These are phyloP conservation scores for Metschnikowia chrysomelidarum DNA, from an alignment of 805 yeast species.

Conservation along the genomic window DNA sequence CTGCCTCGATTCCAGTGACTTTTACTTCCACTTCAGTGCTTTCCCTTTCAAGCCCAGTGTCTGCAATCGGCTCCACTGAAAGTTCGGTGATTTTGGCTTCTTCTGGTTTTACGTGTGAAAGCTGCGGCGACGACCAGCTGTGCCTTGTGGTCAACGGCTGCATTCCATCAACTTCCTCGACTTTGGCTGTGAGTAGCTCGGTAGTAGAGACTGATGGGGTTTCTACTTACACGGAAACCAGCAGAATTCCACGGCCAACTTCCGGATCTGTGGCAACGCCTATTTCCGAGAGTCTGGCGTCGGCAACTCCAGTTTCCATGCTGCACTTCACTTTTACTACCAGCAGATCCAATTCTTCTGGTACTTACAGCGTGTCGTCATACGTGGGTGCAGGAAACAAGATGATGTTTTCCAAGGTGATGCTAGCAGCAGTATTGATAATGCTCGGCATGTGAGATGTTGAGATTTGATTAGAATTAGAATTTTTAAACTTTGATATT, in stretches of 20 bases:
- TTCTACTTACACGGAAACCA: neutral
- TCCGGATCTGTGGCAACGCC: neutral
- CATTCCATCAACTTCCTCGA: neutral
- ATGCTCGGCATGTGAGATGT: no score
- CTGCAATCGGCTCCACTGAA: no score
- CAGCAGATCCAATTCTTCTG: constrained; percentile 1
- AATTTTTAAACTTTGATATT: constrained; percentile 1
- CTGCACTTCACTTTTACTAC: constrained; percentile 3
- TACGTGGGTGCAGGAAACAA: constrained; percentile 6
- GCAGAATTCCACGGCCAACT: no score
- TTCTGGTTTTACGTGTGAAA: neutral
- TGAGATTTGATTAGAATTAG: constrained; percentile 4
- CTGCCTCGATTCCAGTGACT: no score
- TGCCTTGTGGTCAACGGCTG: constrained; percentile 3
- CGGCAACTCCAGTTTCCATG: constrained; percentile 1
- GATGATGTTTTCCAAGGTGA: constrained; percentile 1
- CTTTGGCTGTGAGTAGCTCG: no score
- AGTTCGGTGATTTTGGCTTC: neutral
- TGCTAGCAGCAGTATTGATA: constrained; percentile 5
- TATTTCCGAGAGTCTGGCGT: neutral
- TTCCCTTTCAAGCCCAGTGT: no score
- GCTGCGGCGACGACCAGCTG: constrained; percentile 1
- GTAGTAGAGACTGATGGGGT: neutral
- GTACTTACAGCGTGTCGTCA: constrained; percentile 1
- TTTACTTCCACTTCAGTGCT: no score